A percentile compares a stretch with the other conserved stretches of the same genome.
phyloP scores from a whole-genome alignment of 202 grass and related monocot species.

The Carex arenaria region DNA sequence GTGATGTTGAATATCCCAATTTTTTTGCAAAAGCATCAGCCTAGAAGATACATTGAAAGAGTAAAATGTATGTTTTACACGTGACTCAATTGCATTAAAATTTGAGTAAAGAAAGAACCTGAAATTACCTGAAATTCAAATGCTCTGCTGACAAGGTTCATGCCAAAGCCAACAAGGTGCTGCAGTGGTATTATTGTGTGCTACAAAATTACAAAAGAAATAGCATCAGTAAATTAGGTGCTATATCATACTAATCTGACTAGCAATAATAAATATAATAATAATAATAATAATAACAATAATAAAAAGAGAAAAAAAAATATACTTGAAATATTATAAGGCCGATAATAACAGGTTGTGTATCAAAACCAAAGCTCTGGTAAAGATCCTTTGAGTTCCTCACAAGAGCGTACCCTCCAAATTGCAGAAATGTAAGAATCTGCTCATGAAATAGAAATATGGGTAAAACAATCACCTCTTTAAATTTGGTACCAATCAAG shows the following conservation, averaged over 20 bases:
- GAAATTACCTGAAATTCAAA: conserved; percentile 99
- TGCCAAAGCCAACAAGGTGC: conserved; percentile 78
- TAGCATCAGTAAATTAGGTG: conserved; percentile 8
- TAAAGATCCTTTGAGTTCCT: conserved; percentile 99
- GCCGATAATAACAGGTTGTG: conserved; percentile 88
- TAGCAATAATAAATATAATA: no score
- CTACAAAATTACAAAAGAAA: conserved; percentile 41
- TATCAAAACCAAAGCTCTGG: conserved; percentile 87
- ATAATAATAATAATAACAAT: neutral
- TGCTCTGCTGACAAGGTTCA: conserved; percentile 94
- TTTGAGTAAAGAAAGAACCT: conserved; percentile 51
- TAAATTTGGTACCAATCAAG: neutral
- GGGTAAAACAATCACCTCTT: neutral
- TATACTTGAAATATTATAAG: conserved; percentile 92
- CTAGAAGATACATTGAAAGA: conserved; percentile 27
- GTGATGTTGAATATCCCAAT: conserved; percentile 69
- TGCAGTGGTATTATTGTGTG: conserved; percentile 95
- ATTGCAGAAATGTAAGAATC: conserved; percentile 96
- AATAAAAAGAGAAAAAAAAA: conserved; percentile 3
- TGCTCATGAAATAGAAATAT: conserved; percentile 36
- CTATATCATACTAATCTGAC: neutral
- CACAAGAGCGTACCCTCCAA: conserved; percentile 96
- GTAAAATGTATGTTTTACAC: conserved; percentile 23
- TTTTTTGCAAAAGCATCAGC: conserved; percentile 99
- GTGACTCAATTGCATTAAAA: conserved; percentile 11